Base-by-base conservation (phyloP, 2,329 filamentous ascomycete species). In the Pochonia chlamydosporia region DNA sequence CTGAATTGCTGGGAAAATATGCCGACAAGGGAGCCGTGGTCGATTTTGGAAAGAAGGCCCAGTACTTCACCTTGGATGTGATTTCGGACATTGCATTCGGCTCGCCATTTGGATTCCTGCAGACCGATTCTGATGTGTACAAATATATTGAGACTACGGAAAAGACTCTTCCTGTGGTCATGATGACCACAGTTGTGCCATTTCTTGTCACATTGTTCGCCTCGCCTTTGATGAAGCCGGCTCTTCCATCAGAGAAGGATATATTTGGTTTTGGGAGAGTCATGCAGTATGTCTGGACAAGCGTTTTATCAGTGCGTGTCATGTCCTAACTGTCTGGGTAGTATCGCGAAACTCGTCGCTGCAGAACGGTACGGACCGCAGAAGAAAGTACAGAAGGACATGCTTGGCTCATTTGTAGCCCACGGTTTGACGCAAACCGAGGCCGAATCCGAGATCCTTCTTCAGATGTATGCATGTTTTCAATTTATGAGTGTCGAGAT, bases 1-100 rank as follows among this genome's bases (percentile, higher is more conserved):
- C 46, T n/a, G 20, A 23, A 21, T 31, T 54, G 14, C 36, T 54
- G 6, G 40, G 40, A 14, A 51, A 45, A 24, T 52, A 54, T 35
- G 43, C 43, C 20, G 43, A 44, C 31, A 36, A 37, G 31, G 43
- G 43, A 3, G 43, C 31, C 20, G 21, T 18, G 8, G 43, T 44
- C 30, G 51, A 54, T 25, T 35, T 54, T 25, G 49, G 48, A 75
- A 40, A 70, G 66, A 74, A 75, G 52, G 65, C 69, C 4, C 73
- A 76, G 40, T 79, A 68, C 61, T 73, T 80, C 48, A 78, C 76
- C 0, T 60, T 81, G 4, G 78, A 81, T 50, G 70, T 78, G 26
- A 78, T 82, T 53, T 74, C 69, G 28, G 68, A 70, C 37, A 56
- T 81, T 9, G 73, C 72, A 1, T 73, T 79, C 44, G 77, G 76